Evolutionary conservation across 495 filamentous ascomycete species (phyloP).

Genomic region (Letharia lupina): DNA sequence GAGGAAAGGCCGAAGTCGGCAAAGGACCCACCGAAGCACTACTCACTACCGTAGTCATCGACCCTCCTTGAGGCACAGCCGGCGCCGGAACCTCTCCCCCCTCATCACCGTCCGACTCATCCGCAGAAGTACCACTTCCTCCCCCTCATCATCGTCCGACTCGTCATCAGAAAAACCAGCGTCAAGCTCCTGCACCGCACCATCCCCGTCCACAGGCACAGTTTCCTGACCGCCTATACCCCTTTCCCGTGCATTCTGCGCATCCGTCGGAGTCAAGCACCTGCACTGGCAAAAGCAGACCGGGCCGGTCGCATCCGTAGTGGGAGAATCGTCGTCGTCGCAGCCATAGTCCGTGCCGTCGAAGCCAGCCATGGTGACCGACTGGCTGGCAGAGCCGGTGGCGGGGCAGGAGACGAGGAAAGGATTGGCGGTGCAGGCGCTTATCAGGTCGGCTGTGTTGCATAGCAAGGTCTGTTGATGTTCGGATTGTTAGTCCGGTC

Average conservation of each 20-base stretch:
- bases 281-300: neutral
- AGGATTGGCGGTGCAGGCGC: neutral
- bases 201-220: too few species aligned
- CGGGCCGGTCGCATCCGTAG: neutral
- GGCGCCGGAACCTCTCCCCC: too few species aligned
- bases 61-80: too few species aligned
- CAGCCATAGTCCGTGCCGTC: neutral
- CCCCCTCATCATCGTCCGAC: too few species aligned
- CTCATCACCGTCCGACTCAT: too few species aligned
- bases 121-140: too few species aligned
- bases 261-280: neutral
- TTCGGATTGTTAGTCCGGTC: neutral
- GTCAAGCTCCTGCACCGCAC: too few species aligned
- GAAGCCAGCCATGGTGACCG: neutral
- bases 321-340: neutral
- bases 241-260: neutral
- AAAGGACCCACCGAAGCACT: neutral
- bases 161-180: too few species aligned
- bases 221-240: neutral
- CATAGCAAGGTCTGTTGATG: neutral
- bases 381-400: neutral
- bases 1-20: neutral
- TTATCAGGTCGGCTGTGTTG: fast-evolving
- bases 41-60: too few species aligned
- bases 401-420: neutral